Conservation (phyloP, 2,329 filamentous ascomycete genomes). For the Nemania sp. region DNA sequence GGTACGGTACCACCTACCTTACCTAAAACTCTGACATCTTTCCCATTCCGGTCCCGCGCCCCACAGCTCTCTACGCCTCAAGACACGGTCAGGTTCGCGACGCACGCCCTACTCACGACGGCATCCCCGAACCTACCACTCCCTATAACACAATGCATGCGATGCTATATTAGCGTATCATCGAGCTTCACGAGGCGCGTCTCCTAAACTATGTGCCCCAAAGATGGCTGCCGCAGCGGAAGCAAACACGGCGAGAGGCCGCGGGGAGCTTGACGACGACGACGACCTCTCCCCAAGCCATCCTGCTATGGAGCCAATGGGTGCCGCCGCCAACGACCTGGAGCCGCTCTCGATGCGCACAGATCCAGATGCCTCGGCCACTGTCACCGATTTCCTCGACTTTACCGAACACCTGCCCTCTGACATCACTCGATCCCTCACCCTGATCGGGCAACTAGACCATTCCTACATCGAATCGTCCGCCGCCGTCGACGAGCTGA, state of each 20-base stretch:
- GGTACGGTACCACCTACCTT: not conserved
- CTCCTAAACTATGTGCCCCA: conserved; percentile 6
- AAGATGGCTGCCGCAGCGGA: conserved; percentile 32
- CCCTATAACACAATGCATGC: not conserved
- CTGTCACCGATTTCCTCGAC: conserved; percentile 72
- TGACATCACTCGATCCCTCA: conserved; percentile 68
- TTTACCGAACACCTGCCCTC: conserved; percentile 72
- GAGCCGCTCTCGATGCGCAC: conserved; percentile 56
- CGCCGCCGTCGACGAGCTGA: conserved; percentile 58
- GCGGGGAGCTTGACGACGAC: conserved; percentile 34
- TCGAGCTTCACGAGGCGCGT: not conserved
- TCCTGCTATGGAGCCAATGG: conserved; percentile 15
- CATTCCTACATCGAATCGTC: conserved; percentile 61
- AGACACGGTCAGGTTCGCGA: conserved; percentile 10
- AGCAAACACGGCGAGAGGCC: conserved; percentile 27
- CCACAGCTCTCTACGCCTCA: not conserved
- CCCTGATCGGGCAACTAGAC: conserved; percentile 68
- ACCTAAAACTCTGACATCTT: no score
- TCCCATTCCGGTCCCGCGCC: not conserved
- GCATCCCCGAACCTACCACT: not conserved
- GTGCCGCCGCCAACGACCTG: conserved; percentile 44
- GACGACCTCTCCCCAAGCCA: conserved; percentile 42
- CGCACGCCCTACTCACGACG: conserved; percentile 3
- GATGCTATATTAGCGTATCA: conserved; percentile 16
- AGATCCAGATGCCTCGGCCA: conserved; percentile 70